Evolutionary conservation across 768 basidiomycete genomes (phyloP).

Genomic region (Leccinum subgranulosum): DNA sequence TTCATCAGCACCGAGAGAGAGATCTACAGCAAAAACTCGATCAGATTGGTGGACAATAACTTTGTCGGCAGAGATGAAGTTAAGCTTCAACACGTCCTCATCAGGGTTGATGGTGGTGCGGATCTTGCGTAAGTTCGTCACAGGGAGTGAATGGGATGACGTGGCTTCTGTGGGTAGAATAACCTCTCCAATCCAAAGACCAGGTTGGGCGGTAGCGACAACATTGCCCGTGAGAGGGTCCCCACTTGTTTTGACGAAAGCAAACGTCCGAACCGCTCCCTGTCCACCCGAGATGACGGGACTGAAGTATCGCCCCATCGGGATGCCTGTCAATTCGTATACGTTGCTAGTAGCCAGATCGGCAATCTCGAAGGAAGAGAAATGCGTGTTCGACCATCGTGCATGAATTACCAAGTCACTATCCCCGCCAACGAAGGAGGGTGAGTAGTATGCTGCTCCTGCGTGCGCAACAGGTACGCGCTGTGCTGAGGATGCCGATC

Average conservation of each 20-base stretch:
- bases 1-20: conserved; percentile 44
- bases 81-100: conserved; percentile 45
- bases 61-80: conserved; percentile 54
- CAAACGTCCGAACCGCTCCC: conserved; percentile 45
- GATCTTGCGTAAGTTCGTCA: conserved; percentile 50
- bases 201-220: conserved; percentile 59
- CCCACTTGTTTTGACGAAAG: conserved; percentile 62
- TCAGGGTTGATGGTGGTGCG: conserved; percentile 45
- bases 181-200: conserved; percentile 64
- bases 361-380: conserved; percentile 65
- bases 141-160: conserved; percentile 29
- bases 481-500: conserved; percentile 32
- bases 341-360: conserved; percentile 43
- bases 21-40: conserved; percentile 48
- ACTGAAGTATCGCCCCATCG: conserved; percentile 63
- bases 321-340: conserved; percentile 53
- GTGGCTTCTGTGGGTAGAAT: conserved; percentile 39
- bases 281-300: conserved; percentile 49
- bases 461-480: conserved; percentile 46
- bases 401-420: conserved; percentile 55
- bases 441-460: conserved; percentile 59
- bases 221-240: conserved; percentile 59
- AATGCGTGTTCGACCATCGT: conserved; percentile 63
- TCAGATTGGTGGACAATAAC: conserved; percentile 58
- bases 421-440: conserved; percentile 47